phyloP scores from a whole-genome alignment of 495 filamentous ascomycete genomes.

The Penicillium turbatum region DNA sequence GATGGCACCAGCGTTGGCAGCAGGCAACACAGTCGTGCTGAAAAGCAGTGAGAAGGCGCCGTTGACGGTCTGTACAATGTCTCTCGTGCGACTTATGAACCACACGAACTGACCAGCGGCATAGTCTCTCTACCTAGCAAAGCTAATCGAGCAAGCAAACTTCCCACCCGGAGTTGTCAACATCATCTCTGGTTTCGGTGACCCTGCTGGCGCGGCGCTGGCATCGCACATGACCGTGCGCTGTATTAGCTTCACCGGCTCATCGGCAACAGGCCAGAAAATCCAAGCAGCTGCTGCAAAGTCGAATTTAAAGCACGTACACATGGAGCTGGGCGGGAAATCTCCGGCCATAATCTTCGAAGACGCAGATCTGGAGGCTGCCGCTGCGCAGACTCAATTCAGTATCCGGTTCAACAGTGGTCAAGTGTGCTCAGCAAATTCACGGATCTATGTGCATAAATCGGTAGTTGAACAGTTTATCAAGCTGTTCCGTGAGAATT shows the following conservation, averaged over 20 bases:
- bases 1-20: slow-evolving; percentile 52
- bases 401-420: slow-evolving; percentile 73
- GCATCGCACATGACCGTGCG: slow-evolving; percentile 59
- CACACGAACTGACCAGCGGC: slow-evolving; percentile 51
- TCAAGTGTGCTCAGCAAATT: slow-evolving; percentile 88
- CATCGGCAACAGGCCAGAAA: slow-evolving; percentile 70
- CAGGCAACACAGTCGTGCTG: slow-evolving; percentile 56
- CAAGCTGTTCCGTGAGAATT: slow-evolving; percentile 60
- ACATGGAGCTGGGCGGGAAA: slow-evolving; percentile 90
- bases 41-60: slow-evolving; percentile 59
- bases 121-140: slow-evolving; percentile 65
- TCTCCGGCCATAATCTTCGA: slow-evolving; percentile 81
- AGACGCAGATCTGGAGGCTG: slow-evolving; percentile 82
- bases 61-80: slow-evolving; percentile 36
- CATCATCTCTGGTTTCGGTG: slow-evolving; percentile 51
- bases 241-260: slow-evolving; percentile 90
- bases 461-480: slow-evolving; percentile 72
- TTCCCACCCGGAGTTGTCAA: slow-evolving; percentile 54
- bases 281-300: slow-evolving; percentile 84
- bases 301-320: slow-evolving; percentile 86
- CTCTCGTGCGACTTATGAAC: slow-evolving; percentile 43
- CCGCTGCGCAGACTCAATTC: slow-evolving; percentile 72
- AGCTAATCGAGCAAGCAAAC: slow-evolving; percentile 60
- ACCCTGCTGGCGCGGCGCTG: slow-evolving; percentile 48
- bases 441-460: slow-evolving; percentile 81